Percentiles rank a stretch among this genome's conserved stretches.
phyloP scores from a whole-genome alignment of 345 rosid species.

The Aquilaria malaccensis region DNA sequence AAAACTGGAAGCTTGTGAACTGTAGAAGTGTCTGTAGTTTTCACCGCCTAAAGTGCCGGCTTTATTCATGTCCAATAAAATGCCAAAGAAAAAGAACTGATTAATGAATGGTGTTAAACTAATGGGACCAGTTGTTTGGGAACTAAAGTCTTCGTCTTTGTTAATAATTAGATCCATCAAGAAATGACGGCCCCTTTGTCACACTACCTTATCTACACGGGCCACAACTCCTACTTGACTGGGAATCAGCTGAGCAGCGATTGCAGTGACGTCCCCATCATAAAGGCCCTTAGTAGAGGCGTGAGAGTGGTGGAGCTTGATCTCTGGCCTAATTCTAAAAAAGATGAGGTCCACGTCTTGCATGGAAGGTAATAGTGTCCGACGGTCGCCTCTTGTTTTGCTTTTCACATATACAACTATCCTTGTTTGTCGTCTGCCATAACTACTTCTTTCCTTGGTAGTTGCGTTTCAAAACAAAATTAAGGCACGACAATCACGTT shows the following conservation, averaged over 20 bases:
- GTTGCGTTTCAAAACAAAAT: background rate
- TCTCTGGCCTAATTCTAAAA: constrained; percentile 80
- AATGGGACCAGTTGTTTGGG: constrained; percentile 3
- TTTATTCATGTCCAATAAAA: too few species aligned
- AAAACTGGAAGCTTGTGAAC: too few species aligned
- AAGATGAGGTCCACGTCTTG: constrained; percentile 62
- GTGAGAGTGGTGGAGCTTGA: constrained; percentile 94
- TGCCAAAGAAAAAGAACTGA: too few species aligned
- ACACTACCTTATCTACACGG: constrained; percentile 82
- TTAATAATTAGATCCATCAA: constrained; percentile 64
- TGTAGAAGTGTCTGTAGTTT: too few species aligned
- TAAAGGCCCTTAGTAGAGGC: constrained; percentile 61
- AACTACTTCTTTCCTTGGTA: constrained; percentile 6
- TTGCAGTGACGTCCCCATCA: constrained; percentile 87
- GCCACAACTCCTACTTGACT: constrained; percentile 90
- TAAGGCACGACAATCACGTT: too few species aligned
- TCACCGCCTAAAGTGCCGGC: too few species aligned
- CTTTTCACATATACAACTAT: background rate
- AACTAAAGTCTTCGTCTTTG: background rate
- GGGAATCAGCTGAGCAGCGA: constrained; percentile 95
- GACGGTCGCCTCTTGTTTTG: background rate
- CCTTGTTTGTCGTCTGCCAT: background rate
- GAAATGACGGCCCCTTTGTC: constrained; percentile 85
- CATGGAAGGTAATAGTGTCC: constrained; percentile 69
- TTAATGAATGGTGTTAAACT: too few species aligned